A percentile compares a stretch with the other conserved stretches of the same genome.
Conservation (phyloP, 805 yeast genomes). For the Brettanomyces naardenensis region DNA sequence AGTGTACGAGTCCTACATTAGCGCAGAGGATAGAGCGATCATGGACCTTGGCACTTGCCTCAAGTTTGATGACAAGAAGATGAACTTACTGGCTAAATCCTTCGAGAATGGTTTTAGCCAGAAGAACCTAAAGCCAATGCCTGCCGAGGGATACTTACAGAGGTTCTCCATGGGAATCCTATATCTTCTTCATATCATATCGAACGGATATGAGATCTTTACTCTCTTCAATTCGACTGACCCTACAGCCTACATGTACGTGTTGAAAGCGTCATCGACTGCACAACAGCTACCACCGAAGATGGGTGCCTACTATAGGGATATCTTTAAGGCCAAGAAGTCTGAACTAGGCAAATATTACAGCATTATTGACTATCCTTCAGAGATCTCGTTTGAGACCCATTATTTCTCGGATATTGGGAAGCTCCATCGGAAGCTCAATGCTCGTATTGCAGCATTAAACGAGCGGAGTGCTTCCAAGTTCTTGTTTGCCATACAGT, state of each 20-base stretch:
- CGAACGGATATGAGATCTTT: slow-evolving; percentile 71
- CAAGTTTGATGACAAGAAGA: slow-evolving; percentile 54
- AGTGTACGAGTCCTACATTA: slow-evolving; percentile 69
- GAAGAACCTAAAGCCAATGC: slow-evolving; percentile 41
- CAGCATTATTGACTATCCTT: slow-evolving; percentile 45
- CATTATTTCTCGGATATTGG: slow-evolving; percentile 45
- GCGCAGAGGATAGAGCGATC: slow-evolving; percentile 62
- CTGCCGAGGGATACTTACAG: slow-evolving; percentile 45
- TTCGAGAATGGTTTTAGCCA: slow-evolving; percentile 76
- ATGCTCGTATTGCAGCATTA: slow-evolving; percentile 43
- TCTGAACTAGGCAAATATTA: slow-evolving; percentile 34
- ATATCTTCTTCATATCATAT: slow-evolving; percentile 59
- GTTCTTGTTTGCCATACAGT: slow-evolving; percentile 62
- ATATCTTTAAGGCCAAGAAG: slow-evolving; percentile 39
- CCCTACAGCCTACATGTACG: slow-evolving; percentile 38
- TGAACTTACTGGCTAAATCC: slow-evolving; percentile 85
- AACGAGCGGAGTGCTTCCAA: slow-evolving; percentile 63
- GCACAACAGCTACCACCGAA: slow-evolving; percentile 60
- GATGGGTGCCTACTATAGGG: slow-evolving; percentile 47
- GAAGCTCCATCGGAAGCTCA: slow-evolving; percentile 51
- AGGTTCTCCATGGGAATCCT: slow-evolving; percentile 49
- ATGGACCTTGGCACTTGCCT: slow-evolving; percentile 73
- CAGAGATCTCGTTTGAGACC: slow-evolving; percentile 45
- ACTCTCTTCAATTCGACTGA: slow-evolving; percentile 62
- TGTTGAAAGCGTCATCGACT: slow-evolving; percentile 58